Base-by-base conservation (phyloP, 1,284 basidiomycete genomes). In the Fomitopsis palustris region DNA sequence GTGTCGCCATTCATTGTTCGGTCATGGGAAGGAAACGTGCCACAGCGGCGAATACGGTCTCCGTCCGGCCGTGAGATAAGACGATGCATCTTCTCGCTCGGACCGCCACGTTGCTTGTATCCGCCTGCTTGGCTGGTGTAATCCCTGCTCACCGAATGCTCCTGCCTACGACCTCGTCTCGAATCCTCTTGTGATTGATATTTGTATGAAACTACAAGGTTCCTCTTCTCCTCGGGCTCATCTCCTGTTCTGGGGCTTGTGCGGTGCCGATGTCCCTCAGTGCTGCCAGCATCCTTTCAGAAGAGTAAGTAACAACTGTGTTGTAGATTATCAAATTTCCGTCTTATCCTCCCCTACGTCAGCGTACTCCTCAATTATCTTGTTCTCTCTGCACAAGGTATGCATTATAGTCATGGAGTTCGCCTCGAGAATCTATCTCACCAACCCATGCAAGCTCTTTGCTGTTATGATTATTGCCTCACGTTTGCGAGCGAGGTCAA, bases 381-480 rank as follows among this genome's bases (percentile, higher is more conserved):
- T 3, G 42, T 43, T 7, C 21, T 43, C 5, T 19, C 42, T 12
- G 42, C 42, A 25, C 42, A 43, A 23, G 42, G 42, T 43, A 39
- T 39, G 7, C 14, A 39, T 39, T 39, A 12, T 39, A 39, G 38
- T 16, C 16, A 16, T 4, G 16, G 14, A 39, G 38, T 39, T 7
- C 14, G n/a, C n/a, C n/a, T n/a, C n/a, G n/a, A n/a, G n/a, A n/a
- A n/a, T n/a, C n/a, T n/a, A n/a, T n/a, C n/a, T n/a, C 35, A 37
- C 35, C 35, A 9, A 14, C 16, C 35, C 16, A 33, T 33, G 31
- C 31, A 33, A 65, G 64, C 61, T 0, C 51, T 63, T 4, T 58
- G 51, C n/a, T 60, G 58, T 55, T 63, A 60, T 35, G 62, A 65
- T 29, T 61, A 65, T 35, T 27, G 25, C 14, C 35, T 63, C 12